Evolutionary conservation across 2,329 filamentous ascomycete species (phyloP).

Genomic region (Alternaria postmessia): DNA sequence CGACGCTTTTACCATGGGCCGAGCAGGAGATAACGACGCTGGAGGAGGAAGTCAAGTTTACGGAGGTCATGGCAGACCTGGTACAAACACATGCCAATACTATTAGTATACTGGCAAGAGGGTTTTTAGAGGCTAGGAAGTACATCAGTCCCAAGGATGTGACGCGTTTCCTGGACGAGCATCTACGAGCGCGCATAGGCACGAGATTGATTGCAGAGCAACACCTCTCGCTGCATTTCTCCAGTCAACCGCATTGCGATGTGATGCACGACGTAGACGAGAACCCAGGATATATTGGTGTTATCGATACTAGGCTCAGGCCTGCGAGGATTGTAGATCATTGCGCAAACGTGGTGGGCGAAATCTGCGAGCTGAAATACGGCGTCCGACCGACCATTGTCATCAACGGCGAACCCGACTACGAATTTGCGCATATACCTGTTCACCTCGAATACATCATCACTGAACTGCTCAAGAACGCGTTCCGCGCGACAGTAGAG

Average conservation of each 20-base stretch:
- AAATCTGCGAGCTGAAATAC: conserved; percentile 97
- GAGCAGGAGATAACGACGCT: conserved; percentile 75
- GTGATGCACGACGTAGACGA: conserved; percentile 55
- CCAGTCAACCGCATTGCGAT: conserved; percentile 74
- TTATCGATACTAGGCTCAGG: conserved; percentile 89
- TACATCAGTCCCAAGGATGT: conserved; percentile 86
- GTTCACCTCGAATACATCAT: conserved; percentile 98
- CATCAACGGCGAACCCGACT: conserved; percentile 84
- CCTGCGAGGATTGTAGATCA: conserved; percentile 82
- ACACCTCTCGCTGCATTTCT: conserved; percentile 88
- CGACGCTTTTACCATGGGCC: conserved; percentile 86
- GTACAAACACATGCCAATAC: conserved; percentile 94
- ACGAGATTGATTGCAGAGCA: conserved; percentile 95
- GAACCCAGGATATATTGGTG: conserved; percentile 78
- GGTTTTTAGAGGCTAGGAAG: conserved; percentile 90
- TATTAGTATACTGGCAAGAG: conserved; percentile 88
- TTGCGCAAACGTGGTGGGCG: conserved; percentile 89
- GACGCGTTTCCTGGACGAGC: conserved; percentile 91
- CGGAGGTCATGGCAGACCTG: conserved; percentile 91
- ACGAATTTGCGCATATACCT: conserved; percentile 92
- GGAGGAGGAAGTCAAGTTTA: conserved; percentile 90
- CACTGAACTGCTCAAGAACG: conserved; percentile 95
- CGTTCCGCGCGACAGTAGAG: conserved; percentile 92
- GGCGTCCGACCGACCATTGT: conserved; percentile 82
- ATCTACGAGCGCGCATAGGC: conserved; percentile 91